Conservation (phyloP, 208 protist species). For the Phytomonas sp. region DNA sequence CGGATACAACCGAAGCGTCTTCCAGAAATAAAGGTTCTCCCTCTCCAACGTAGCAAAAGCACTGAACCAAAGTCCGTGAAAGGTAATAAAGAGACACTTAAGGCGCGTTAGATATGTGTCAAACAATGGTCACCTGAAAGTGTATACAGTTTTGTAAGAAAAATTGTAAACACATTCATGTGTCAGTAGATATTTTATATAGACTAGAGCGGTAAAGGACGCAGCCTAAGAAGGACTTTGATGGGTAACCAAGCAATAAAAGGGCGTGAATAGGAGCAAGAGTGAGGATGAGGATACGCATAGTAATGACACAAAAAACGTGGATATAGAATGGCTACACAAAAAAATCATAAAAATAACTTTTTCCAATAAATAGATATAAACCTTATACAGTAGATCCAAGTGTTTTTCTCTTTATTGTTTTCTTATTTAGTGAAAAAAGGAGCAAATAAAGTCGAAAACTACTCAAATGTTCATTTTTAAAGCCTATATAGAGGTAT, state of each 20-base stretch:
- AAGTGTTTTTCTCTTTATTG: slow-evolving; percentile 3
- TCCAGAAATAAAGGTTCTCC: slow-evolving; percentile 55
- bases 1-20: slow-evolving; percentile 18
- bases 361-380: neutral
- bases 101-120: neutral
- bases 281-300: neutral
- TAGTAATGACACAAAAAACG: neutral
- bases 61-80: neutral
- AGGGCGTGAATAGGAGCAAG: neutral
- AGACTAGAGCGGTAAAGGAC: neutral
- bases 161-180: neutral
- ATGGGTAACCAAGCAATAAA: neutral
- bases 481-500: neutral
- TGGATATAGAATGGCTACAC: neutral
- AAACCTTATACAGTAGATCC: neutral
- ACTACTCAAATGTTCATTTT: neutral
- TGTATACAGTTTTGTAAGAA: neutral
- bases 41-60: slow-evolving; percentile 5
- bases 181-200: neutral
- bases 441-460: neutral
- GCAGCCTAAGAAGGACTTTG: neutral
- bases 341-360: slow-evolving; percentile 3
- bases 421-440: neutral
- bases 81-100: neutral
- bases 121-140: neutral